These are phyloP conservation scores for Scopulariopsis brevicaulis DNA, from an alignment of 2,329 filamentous ascomycete genomes.

Conservation along the genomic window DNA sequence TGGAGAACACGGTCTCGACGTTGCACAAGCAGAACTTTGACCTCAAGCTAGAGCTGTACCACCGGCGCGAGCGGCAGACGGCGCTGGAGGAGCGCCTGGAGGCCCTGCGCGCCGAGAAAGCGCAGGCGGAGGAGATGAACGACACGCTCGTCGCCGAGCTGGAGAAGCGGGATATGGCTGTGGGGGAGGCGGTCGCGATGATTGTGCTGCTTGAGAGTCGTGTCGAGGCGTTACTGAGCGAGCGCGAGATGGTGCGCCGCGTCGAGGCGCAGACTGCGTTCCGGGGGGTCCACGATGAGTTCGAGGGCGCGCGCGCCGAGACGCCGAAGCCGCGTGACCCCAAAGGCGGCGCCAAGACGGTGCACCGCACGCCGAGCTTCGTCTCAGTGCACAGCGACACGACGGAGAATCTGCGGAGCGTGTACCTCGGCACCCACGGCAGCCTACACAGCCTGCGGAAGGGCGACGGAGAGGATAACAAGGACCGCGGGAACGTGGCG, in stretches of 20 bases:
- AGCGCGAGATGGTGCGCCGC: conserved; percentile 40
- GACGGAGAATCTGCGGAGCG: conserved; percentile 48
- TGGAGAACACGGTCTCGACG: conserved; percentile 57
- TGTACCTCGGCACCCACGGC: conserved; percentile 38
- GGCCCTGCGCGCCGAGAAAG: conserved; percentile 38
- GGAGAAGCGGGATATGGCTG: conserved; percentile 57
- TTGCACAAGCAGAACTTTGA: conserved; percentile 70
- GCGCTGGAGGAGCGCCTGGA: conserved; percentile 47
- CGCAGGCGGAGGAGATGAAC: conserved; percentile 45
- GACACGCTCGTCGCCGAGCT: conserved; percentile 47
- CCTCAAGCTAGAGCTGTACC: conserved; percentile 61
- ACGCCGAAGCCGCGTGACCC: conserved; percentile 8
- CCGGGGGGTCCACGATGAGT: neutral
- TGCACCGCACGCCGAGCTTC: conserved; percentile 53
- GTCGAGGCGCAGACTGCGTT: conserved; percentile 23
- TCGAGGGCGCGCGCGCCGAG: neutral
- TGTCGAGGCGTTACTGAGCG: conserved; percentile 39
- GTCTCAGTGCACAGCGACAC: conserved; percentile 47
- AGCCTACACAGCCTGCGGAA: conserved; percentile 40
- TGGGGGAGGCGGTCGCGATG: conserved; percentile 59
- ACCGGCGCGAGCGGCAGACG: conserved; percentile 53
- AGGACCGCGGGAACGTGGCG: conserved; percentile 20
- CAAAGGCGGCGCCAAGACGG: conserved; percentile 18
- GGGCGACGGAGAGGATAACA: conserved; percentile 22
- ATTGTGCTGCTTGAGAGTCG: conserved; percentile 55